A percentile compares a stretch with the other conserved stretches of the same genome.
Conservation (phyloP, 139 green algal species). For the Pleodorina starrii region DNA sequence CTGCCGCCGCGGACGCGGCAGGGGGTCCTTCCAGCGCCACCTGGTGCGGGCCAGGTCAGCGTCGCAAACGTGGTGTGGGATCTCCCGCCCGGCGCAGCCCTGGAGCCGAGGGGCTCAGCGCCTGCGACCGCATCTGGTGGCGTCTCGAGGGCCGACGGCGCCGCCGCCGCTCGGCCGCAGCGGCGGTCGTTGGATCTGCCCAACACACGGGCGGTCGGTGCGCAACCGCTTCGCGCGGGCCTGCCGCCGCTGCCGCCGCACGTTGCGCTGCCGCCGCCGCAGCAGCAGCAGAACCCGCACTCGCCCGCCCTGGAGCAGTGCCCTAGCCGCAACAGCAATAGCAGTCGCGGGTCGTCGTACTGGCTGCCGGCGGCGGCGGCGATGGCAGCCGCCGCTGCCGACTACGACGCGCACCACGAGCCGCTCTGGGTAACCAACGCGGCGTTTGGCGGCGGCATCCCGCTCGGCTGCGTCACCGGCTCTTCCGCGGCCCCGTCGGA, state of each 20-base stretch:
- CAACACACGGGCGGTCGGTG: too few relatives aligned
- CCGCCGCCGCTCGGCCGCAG: too few relatives aligned
- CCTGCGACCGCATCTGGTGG: neutral
- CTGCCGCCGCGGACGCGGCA: too few relatives aligned
- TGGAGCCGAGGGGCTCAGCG: neutral
- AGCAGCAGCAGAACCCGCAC: neutral
- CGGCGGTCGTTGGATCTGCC: too few relatives aligned
- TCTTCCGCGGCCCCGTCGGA: neutral
- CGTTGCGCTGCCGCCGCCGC: neutral
- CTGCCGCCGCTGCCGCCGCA: neutral
- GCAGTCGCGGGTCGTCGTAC: neutral
- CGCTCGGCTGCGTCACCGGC: neutral
- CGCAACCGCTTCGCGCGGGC: neutral
- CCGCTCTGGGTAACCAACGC: slow-evolving; percentile 13
- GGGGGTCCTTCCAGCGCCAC: too few relatives aligned
- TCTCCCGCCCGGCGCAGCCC: neutral
- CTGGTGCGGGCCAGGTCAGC: too few relatives aligned
- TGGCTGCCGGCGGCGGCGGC: neutral
- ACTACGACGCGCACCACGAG: neutral
- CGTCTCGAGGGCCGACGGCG: too few relatives aligned
- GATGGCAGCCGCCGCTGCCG: neutral
- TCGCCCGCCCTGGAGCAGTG: neutral
- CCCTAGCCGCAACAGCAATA: neutral
- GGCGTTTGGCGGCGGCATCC: neutral
- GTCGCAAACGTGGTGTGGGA: neutral